Evolutionary conservation across 73 alveolate species (phyloP).

Genomic region (Tetrahymena thermophila): DNA sequence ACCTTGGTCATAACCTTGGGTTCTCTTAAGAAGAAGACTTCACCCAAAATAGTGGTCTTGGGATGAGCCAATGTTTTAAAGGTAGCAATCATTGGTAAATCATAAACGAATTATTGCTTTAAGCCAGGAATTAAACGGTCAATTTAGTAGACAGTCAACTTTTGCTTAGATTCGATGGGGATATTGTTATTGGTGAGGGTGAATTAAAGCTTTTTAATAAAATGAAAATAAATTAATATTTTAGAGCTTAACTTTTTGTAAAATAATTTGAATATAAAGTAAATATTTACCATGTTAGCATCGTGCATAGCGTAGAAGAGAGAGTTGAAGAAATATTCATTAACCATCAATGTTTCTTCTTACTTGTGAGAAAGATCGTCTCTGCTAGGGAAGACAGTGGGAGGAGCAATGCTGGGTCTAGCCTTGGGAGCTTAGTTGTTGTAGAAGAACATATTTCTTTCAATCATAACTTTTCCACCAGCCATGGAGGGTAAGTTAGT

Average conservation of each 20-base stretch:
- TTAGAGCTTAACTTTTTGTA: background rate
- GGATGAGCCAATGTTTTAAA: background rate
- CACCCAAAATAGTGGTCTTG: background rate
- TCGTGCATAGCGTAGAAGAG: background rate
- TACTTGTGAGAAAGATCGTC: background rate
- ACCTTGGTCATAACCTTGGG: slow-evolving; percentile 3
- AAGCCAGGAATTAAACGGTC: background rate
- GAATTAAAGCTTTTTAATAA: background rate
- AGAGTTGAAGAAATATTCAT: background rate
- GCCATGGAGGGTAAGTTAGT: background rate
- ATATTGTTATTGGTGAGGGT: background rate
- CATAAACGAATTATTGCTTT: background rate
- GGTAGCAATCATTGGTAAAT: background rate
- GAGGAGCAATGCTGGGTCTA: background rate
- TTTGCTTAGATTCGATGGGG: background rate
- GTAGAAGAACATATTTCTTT: background rate
- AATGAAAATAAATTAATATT: background rate
- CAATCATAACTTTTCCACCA: background rate
- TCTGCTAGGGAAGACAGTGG: background rate
- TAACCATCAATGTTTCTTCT: background rate
- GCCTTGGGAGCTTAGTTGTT: background rate
- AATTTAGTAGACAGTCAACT: background rate
- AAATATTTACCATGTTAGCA: background rate
- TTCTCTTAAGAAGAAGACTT: background rate
- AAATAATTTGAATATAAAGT: background rate